phyloP scores from a whole-genome alignment of 2,329 filamentous ascomycete species.

The Cladosporium cucumerinum region DNA sequence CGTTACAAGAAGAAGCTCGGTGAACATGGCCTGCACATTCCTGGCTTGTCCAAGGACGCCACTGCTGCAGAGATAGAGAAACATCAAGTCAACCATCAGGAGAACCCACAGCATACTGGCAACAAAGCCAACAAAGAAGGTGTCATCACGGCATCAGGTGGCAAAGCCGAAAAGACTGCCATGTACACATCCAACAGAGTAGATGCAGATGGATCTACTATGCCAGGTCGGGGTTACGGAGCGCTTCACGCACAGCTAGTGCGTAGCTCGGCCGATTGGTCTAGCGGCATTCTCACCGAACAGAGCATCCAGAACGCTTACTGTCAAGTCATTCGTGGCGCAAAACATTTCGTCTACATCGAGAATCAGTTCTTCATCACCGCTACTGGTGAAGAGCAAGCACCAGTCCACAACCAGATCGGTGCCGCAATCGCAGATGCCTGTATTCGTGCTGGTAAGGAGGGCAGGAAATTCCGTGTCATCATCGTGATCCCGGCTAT shows the following conservation, averaged over 20 bases:
- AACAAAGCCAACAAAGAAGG: slow-evolving; percentile 34
- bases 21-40: slow-evolving; percentile 22
- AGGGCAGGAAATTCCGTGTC: slow-evolving; percentile 81
- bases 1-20: slow-evolving; percentile 28
- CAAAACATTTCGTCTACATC: slow-evolving; percentile 92
- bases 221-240: slow-evolving; percentile 43
- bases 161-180: slow-evolving; percentile 30
- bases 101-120: slow-evolving; percentile 33
- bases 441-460: slow-evolving; percentile 74
- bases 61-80: slow-evolving; percentile 14
- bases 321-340: slow-evolving; percentile 76
- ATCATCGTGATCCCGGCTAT: slow-evolving; percentile 89
- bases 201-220: slow-evolving; percentile 16
- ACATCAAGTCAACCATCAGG: slow-evolving; percentile 24
- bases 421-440: slow-evolving; percentile 89
- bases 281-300: slow-evolving; percentile 79
- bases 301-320: slow-evolving; percentile 88
- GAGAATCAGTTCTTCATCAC: slow-evolving; percentile 99
- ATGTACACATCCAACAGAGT: slow-evolving; percentile 27
- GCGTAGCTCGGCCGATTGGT: slow-evolving; percentile 91
- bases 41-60: slow-evolving; percentile 20
- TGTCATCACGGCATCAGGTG: slow-evolving; percentile 32
- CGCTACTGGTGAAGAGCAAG: slow-evolving; percentile 82
- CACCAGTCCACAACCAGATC: slow-evolving; percentile 82
- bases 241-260: slow-evolving; percentile 79